Evolutionary conservation across 2,329 filamentous ascomycete genomes (phyloP).

Genomic region (Talaromyces piceae): DNA sequence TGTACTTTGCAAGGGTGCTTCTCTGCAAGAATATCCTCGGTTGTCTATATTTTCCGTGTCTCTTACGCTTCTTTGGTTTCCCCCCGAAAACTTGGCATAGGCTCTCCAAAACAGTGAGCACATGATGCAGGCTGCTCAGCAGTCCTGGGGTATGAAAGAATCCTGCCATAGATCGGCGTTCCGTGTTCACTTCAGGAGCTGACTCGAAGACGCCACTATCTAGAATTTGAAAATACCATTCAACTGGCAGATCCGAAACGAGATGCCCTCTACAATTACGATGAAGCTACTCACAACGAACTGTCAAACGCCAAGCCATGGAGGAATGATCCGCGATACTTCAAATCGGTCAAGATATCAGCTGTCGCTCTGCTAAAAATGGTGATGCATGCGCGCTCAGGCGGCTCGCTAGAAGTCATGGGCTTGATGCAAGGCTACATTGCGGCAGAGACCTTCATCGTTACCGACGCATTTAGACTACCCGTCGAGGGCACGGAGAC

Average conservation of each 20-base stretch:
- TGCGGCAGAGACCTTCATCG: constrained; percentile 71
- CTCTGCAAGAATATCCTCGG: neutral
- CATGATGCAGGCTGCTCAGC: constrained; percentile 50
- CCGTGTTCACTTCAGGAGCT: constrained; percentile 1
- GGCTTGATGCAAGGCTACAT: constrained; percentile 96
- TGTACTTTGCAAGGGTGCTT: too few relatives aligned
- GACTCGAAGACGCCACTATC: neutral
- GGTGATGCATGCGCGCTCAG: constrained; percentile 98
- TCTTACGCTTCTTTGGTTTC: neutral
- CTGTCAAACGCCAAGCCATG: constrained; percentile 64
- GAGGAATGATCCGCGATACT: constrained; percentile 72
- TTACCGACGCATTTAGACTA: constrained; percentile 88
- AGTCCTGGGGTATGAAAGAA: constrained; percentile 50
- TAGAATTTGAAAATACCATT: constrained; percentile 82
- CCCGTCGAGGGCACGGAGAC: constrained; percentile 99
- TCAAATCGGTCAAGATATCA: constrained; percentile 88
- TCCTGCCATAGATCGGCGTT: neutral
- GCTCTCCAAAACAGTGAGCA: constrained; percentile 1
- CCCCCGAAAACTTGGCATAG: neutral
- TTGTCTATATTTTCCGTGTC: neutral
- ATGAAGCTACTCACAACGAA: constrained; percentile 59
- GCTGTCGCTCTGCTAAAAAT: constrained; percentile 94
- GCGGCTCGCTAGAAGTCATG: constrained; percentile 91
- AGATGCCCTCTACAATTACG: constrained; percentile 87
- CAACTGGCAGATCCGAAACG: constrained; percentile 76